Evolutionary conservation across 345 rosid genomes (phyloP), one percentile per base, ranked within the genome.

Genomic region (Carallia pectinifolia): DNA sequence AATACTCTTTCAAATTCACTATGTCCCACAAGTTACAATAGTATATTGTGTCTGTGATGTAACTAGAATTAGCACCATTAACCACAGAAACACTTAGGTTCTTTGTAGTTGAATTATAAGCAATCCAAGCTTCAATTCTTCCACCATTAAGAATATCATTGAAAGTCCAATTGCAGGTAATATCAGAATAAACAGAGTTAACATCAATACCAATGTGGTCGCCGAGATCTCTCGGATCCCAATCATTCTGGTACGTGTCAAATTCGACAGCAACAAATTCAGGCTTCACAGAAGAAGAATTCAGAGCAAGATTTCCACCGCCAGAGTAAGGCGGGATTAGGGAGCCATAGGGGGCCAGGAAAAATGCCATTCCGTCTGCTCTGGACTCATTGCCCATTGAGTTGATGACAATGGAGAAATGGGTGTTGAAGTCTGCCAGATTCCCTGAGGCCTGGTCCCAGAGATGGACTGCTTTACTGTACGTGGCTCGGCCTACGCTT

Each of bases 251-350:
- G 23, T 19, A 47, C 19, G 70, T 73, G 53, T 73, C 76, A 36
- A 73, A 65, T 33, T 73, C 76, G 27, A 73, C 71, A 0, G 76
- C 76, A 33, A 73, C 64, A 39, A 65, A 65, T 6, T 31, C 33
- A 29, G 30, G 7, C 6, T 18, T 12, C 27, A 15, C 3, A 13
- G 29, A 8, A 30, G 39, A 5, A n/a, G 48, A 23, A 29, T 6
- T 3, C 3, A 69, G 71, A 7, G 61, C 76, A 36, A 73, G 44
- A 47, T 34, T 7, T 12, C 66, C 71, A 10, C 71, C 65, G 1
- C 38, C 33, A 6, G 53, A 33, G 61, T 15, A 0, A 29, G 65
- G 38, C 0, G 64, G 76, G 9, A 47, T 27, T n/a, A 12, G 16
- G 38, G 75, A 71, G 10, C 75, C 75, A 2, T 36, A 23, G 5